Evolutionary conservation across 192 early-diverging fungal genomes (phyloP).

Genomic region (Funneliformis geosporum): DNA sequence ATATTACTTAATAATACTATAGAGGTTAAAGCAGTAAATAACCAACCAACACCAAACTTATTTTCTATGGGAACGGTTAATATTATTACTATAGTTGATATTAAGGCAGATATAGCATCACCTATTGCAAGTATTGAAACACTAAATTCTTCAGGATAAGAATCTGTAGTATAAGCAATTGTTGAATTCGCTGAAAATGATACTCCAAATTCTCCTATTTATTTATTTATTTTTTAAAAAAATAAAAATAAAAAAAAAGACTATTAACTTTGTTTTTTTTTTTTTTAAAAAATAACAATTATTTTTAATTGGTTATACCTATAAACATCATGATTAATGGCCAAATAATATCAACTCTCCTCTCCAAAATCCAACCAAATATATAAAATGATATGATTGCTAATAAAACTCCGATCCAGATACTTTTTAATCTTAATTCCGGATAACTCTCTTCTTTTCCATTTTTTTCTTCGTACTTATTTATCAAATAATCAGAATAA

Average conservation of each 20-base stretch:
- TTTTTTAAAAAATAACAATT: not conserved
- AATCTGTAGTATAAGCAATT: not conserved
- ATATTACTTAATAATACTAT: not conserved
- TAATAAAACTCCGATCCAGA: conserved; percentile 39
- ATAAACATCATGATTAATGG: conserved; percentile 38
- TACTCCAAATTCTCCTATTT: not conserved
- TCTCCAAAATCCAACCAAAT: conserved; percentile 40
- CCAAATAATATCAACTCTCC: conserved; percentile 16
- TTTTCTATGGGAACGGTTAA: not conserved
- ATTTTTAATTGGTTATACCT: not conserved
- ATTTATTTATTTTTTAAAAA: not conserved
- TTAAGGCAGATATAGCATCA: conserved; percentile 12
- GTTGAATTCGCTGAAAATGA: not conserved
- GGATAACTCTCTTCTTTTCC: conserved; percentile 36
- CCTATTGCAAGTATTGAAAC: not conserved
- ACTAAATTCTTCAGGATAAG: not conserved
- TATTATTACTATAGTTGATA: conserved; percentile 12
- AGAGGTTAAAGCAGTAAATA: conserved; percentile 16
- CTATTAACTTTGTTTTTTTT: no score
- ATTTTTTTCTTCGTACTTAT: conserved; percentile 13
- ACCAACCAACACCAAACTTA: conserved; percentile 18
- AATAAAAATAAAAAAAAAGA: no score
- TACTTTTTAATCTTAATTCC: conserved; percentile 36
- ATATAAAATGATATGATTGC: conserved; percentile 36
- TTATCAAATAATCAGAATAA: conserved; percentile 42